phyloP scores from a whole-genome alignment of 2,329 filamentous ascomycete species.

The Talaromyces funiculosus region DNA sequence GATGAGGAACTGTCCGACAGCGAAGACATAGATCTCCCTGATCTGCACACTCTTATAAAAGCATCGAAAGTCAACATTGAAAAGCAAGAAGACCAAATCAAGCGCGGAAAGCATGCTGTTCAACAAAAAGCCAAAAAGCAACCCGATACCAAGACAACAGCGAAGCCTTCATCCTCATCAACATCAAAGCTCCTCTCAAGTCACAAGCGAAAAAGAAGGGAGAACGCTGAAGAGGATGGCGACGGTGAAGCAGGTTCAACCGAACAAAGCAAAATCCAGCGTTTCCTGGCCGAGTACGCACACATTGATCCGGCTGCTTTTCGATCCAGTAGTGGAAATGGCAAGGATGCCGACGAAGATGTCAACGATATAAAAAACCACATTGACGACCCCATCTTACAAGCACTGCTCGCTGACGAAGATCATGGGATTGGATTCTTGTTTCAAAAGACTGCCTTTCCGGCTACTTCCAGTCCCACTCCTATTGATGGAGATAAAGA shows the following conservation, averaged over 20 bases:
- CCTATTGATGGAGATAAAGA: not conserved
- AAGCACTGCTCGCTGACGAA: conserved; percentile 33
- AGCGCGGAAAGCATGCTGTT: conserved; percentile 16
- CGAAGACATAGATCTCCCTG: conserved; percentile 23
- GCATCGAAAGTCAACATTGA: conserved; percentile 37
- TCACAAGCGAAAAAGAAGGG: conserved; percentile 4
- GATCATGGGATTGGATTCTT: conserved; percentile 35
- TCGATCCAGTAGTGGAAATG: not conserved
- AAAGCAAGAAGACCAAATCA: conserved; percentile 28
- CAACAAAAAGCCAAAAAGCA: not conserved
- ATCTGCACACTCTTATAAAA: conserved; percentile 32
- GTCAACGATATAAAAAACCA: conserved; percentile 11
- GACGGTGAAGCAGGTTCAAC: conserved; percentile 2
- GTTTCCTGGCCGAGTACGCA: conserved; percentile 39
- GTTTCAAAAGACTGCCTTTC: conserved; percentile 32
- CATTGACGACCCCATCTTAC: conserved; percentile 21
- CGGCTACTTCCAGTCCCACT: not conserved
- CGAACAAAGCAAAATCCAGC: conserved; percentile 30
- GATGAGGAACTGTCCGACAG: not conserved
- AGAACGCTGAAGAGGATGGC: conserved; percentile 5
- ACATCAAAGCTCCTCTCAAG: not conserved
- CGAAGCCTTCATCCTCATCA: not conserved
- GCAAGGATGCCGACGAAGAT: not conserved
- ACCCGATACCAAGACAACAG: not conserved
- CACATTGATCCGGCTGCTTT: conserved; percentile 36